Evolutionary conservation across 2,329 filamentous ascomycete genomes (phyloP).

Genomic region (Calonectria hongkongensis): DNA sequence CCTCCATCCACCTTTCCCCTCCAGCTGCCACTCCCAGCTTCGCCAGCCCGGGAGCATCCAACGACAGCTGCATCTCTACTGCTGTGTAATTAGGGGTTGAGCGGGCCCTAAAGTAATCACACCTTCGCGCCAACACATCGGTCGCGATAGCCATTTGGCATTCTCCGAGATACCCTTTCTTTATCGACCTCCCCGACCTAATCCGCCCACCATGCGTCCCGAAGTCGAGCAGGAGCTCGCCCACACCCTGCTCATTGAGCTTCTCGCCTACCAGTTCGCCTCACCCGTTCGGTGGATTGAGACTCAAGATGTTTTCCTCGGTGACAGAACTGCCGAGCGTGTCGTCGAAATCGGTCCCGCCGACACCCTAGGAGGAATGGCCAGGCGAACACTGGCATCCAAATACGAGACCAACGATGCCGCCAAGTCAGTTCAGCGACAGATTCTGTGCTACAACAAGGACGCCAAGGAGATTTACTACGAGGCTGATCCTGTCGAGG

Average conservation of each 20-base stretch:
- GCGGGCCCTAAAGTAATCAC: slow-evolving; percentile 53
- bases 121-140: slow-evolving; percentile 50
- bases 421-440: slow-evolving; percentile 94
- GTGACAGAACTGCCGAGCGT: slow-evolving; percentile 95
- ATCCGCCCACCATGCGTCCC: slow-evolving; percentile 85
- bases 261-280: slow-evolving; percentile 99
- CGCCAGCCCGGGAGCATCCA: slow-evolving; percentile 52
- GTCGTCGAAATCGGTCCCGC: slow-evolving; percentile 98
- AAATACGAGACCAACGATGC: slow-evolving; percentile 99
- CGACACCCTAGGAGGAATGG: slow-evolving; percentile 98
- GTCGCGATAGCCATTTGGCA: slow-evolving; percentile 53
- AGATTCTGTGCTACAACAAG: slow-evolving; percentile 99
- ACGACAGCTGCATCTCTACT: slow-evolving; percentile 51
- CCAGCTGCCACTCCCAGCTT: slow-evolving; percentile 52
- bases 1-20: slow-evolving; percentile 45
- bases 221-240: slow-evolving; percentile 99
- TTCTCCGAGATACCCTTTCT: slow-evolving; percentile 57
- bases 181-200: slow-evolving; percentile 52
- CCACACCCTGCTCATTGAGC: slow-evolving; percentile 98
- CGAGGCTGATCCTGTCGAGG: slow-evolving; percentile 95
- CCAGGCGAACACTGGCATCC: slow-evolving; percentile 93
- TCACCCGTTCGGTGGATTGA: slow-evolving; percentile 99
- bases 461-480: slow-evolving; percentile 99
- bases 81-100: slow-evolving; percentile 51
- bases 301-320: slow-evolving; percentile 99